Base-by-base conservation (phyloP, 2,329 filamentous ascomycete species). In the Diplodia sapinea region DNA sequence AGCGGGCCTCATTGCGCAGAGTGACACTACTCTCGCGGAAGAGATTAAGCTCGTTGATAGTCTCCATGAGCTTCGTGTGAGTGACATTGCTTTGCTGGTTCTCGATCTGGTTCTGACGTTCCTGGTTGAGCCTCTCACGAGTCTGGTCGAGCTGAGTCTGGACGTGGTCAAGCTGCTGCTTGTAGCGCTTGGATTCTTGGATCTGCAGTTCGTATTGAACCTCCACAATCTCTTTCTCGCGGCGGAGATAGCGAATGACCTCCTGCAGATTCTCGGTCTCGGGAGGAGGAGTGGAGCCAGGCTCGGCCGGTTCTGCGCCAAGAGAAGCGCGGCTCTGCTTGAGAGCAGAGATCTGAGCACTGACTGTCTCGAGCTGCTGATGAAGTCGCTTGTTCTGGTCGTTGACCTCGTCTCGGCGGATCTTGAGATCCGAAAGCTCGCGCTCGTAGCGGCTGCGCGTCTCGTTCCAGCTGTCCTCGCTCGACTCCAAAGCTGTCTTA, bases 191-290 rank as follows among this genome's bases (percentile, higher is more conserved):
- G 65, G 88, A 86, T 79, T 99, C 95, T 73, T 96, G 92, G 0
- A 89, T 85, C 73, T 94, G 94, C 54, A 98, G 84, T 72, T 97
- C 94, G 73, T 93, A 91, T 75, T 98, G 94, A n/a, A 97, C 92
- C 73, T 99, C 94, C 9, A 97, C 86, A 71, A 99, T 98, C 77
- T 98, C 95, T 83, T 98, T 99, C 80, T 99, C 96, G 51, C 93
- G 91, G 55, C 94, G 90, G 69, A 99, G 83, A 78, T 95, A 99
- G 70, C 88, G 91, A 80, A 96, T 96, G 67, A 99, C 87, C 74
- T 98, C 94, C 70, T 95, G 91, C 11, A 97, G 86, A 65, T 91
- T 92, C 71, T 93, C 91, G 11, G 89, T 82, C 50, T 87, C 88
- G 43, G 87, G 83, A 62, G 88, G 84, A 4, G 86, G 81, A 7